A percentile compares a stretch with the other conserved stretches of the same genome.
phyloP scores from a whole-genome alignment of 2,329 filamentous ascomycete genomes.

The Epichloe uncinata region DNA sequence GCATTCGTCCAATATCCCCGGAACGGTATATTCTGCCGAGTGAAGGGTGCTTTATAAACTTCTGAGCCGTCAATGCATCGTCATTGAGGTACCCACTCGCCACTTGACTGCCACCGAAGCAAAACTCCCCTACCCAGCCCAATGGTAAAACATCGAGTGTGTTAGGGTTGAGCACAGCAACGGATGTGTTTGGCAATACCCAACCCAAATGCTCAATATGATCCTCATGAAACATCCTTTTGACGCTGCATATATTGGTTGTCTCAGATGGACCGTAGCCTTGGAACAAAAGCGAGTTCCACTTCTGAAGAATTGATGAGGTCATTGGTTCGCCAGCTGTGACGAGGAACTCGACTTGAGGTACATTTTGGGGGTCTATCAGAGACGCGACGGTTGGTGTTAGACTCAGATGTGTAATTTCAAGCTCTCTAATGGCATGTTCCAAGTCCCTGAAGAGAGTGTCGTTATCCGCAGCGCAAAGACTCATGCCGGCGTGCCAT shows the following conservation, averaged over 20 bases:
- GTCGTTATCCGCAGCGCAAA: constrained; percentile 66
- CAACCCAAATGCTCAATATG: constrained; percentile 63
- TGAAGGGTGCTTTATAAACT: constrained; percentile 53
- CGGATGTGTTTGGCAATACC: constrained; percentile 62
- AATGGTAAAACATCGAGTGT: constrained; percentile 43
- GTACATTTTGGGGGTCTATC: constrained; percentile 57
- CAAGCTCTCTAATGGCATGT: constrained; percentile 45
- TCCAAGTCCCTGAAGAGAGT: constrained; percentile 62
- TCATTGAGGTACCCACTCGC: constrained; percentile 60
- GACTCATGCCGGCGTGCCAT: constrained; percentile 63
- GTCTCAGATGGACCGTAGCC: constrained; percentile 78
- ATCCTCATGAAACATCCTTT: constrained; percentile 43
- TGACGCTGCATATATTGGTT: constrained; percentile 76
- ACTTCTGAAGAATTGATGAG: constrained; percentile 52
- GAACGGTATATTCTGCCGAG: constrained; percentile 70
- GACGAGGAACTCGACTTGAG: constrained; percentile 60
- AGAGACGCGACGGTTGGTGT: constrained; percentile 75
- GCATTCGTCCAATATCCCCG: constrained; percentile 68
- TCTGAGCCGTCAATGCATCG: constrained; percentile 46
- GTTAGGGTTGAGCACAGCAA: constrained; percentile 43
- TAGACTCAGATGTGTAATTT: constrained; percentile 68
- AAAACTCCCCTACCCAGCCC: constrained; percentile 75
- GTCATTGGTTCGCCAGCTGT: constrained; percentile 74
- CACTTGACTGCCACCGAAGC: constrained; percentile 76
- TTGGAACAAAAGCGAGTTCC: constrained; percentile 60